Conservation (phyloP, 352 stramenopile species). For the Pythium folliculosum region DNA sequence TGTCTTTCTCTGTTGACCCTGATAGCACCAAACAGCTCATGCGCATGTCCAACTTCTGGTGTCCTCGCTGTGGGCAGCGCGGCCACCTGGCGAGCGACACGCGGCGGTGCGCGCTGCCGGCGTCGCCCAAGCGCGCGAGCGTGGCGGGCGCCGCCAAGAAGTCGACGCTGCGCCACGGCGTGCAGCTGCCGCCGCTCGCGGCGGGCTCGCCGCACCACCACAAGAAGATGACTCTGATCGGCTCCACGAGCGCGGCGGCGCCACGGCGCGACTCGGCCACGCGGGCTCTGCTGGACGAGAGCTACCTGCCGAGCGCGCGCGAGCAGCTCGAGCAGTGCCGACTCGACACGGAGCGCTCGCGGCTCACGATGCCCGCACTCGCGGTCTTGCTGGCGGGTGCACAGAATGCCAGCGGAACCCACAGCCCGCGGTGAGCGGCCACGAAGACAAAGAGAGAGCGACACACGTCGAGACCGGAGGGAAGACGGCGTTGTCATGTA, state of each 20-base stretch:
- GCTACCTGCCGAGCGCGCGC: conserved; percentile 52
- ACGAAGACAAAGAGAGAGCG: too few relatives aligned
- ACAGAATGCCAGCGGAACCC: too few relatives aligned
- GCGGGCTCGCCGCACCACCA: not conserved
- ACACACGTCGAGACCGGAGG: too few relatives aligned
- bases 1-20: not conserved
- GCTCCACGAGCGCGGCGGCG: conserved; percentile 2
- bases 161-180: not conserved
- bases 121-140: conserved; percentile 19
- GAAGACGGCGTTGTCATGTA: not conserved
- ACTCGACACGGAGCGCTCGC: conserved; percentile 12
- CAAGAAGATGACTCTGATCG: conserved; percentile 23
- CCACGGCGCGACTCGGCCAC: conserved; percentile 26
- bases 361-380: not conserved
- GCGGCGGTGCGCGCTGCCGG: conserved; percentile 39
- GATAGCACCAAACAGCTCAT: conserved; percentile 73
- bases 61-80: conserved; percentile 54
- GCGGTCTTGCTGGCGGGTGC: too few relatives aligned
- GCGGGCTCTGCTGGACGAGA: conserved; percentile 62
- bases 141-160: conserved; percentile 16
- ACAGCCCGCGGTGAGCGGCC: too few relatives aligned
- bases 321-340: conserved; percentile 56
- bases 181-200: conserved; percentile 10
- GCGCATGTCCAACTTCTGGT: conserved; percentile 71
- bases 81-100: conserved; percentile 57